Conservation (phyloP, 805 yeast genomes). For the Diddensiella santjacobensis region DNA sequence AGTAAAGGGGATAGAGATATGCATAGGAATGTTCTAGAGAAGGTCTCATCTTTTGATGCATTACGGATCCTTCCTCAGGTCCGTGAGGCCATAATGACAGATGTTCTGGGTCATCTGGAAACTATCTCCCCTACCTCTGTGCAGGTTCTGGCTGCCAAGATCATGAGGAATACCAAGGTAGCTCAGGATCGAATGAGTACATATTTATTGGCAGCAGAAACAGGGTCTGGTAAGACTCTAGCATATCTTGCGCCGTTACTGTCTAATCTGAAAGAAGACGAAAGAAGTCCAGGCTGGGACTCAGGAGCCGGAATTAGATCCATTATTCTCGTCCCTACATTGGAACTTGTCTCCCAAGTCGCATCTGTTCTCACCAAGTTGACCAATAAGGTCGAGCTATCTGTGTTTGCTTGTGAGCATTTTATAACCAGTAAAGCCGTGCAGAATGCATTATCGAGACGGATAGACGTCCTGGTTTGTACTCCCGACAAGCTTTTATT, state of each 20-base stretch:
- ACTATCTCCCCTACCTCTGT: constrained; percentile 65
- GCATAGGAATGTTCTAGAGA: constrained; percentile 40
- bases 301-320: constrained; percentile 52
- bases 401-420: constrained; percentile 5
- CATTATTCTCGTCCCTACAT: constrained; percentile 82
- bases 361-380: constrained; percentile 37
- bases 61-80: constrained; percentile 65
- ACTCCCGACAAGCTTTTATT: constrained; percentile 2
- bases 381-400: neutral
- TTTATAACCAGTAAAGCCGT: neutral
- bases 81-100: constrained; percentile 53
- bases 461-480: constrained; percentile 1
- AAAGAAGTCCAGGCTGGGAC: constrained; percentile 35
- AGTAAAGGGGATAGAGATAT: constrained; percentile 26
- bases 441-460: neutral
- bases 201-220: constrained; percentile 88
- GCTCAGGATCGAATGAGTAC: constrained; percentile 40
- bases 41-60: constrained; percentile 61
- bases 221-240: constrained; percentile 96
- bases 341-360: constrained; percentile 83
- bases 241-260: constrained; percentile 78
- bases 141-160: constrained; percentile 70
- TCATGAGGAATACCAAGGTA: constrained; percentile 33
- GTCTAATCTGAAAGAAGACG: constrained; percentile 61
- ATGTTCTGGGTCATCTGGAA: constrained; percentile 38